Conservation (phyloP, 2,329 filamentous ascomycete species). For the Apiospora pterosperma region DNA sequence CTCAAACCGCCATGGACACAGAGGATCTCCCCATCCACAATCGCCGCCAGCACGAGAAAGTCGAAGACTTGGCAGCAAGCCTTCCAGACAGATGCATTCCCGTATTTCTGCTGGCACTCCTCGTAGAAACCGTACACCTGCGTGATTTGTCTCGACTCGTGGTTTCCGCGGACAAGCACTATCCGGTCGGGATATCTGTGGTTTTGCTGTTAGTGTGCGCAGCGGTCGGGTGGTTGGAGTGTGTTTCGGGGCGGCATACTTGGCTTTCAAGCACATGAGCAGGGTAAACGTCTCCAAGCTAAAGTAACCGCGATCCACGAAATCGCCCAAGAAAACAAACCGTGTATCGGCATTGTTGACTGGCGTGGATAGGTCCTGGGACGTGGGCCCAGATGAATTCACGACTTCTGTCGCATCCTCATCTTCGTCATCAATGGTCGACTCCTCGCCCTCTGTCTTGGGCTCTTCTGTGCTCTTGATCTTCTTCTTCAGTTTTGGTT, state of each 20-base stretch:
- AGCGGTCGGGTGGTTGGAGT: not conserved
- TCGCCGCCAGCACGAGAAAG: slow-evolving; percentile 91
- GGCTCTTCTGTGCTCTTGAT: slow-evolving; percentile 52
- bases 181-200: slow-evolving; percentile 90
- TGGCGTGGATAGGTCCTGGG: slow-evolving; percentile 15
- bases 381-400: slow-evolving; percentile 28
- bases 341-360: slow-evolving; percentile 44
- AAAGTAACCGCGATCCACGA: slow-evolving; percentile 96
- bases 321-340: slow-evolving; percentile 74
- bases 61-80: slow-evolving; percentile 99
- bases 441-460: slow-evolving; percentile 37
- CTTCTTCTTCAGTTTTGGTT: slow-evolving; percentile 84
- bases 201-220: not conserved
- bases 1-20: slow-evolving; percentile 93
- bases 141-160: slow-evolving; percentile 95
- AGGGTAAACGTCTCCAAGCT: slow-evolving; percentile 97
- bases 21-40: slow-evolving; percentile 97
- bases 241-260: slow-evolving; percentile 38
- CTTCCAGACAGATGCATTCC: slow-evolving; percentile 99
- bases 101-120: slow-evolving; percentile 96
- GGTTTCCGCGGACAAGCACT: slow-evolving; percentile 94
- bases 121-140: slow-evolving; percentile 99
- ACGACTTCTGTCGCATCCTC: slow-evolving; percentile 38
- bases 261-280: slow-evolving; percentile 87
- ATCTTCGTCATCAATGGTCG: slow-evolving; percentile 35